Evolutionary conservation across 2,329 filamentous ascomycete genomes (phyloP), one percentile per base, ranked within the genome.

Genomic region (Microcyclosporella mali): DNA sequence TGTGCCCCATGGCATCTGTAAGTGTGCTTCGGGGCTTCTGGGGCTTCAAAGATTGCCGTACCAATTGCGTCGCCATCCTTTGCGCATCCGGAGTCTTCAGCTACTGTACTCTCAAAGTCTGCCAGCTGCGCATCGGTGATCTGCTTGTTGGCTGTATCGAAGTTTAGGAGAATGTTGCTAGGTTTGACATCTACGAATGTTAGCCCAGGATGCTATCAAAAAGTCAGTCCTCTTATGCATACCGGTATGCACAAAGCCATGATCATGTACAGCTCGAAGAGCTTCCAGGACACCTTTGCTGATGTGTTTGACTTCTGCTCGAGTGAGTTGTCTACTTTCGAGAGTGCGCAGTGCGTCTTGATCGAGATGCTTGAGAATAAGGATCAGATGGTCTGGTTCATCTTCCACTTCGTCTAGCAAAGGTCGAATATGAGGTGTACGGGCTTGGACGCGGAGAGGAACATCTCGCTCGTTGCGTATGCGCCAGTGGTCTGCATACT

Each of bases 161-260:
- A 56, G 43, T 66, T 64, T 10, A 64, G 56, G 30, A 67, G 61
- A n/a, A 67, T 52, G 35, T 67, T 66, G 18, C 62, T 52, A 7
- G 62, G 31, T n/a, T 67, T 67, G 37, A 60, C 34, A 42, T 62
- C 58, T 61, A 9, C 14, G 6, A 6, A 7, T 21, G 31, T 19
- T 12, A 32, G 2, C 11, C 32, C 16, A 29, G 4, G 10, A 35
- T 14, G 10, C 27, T 6, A 15, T 18, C 3, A 34, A 25, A 9
- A 25, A 25, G 21, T 25, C 4, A 25, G 21, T 41, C 15, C 25
- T 12, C 34, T 9, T 52, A 9, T 30, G 15, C 33, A 25, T 15
- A 58, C 57, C 59, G 40, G 53, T 56, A 18, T 61, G 56, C 19
- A 60, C 54, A 28, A 45, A 55, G 1, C 52, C 53, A 35, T 60